Base-by-base conservation (phyloP, 1,284 basidiomycete genomes). In the Leccinum angustisporum region DNA sequence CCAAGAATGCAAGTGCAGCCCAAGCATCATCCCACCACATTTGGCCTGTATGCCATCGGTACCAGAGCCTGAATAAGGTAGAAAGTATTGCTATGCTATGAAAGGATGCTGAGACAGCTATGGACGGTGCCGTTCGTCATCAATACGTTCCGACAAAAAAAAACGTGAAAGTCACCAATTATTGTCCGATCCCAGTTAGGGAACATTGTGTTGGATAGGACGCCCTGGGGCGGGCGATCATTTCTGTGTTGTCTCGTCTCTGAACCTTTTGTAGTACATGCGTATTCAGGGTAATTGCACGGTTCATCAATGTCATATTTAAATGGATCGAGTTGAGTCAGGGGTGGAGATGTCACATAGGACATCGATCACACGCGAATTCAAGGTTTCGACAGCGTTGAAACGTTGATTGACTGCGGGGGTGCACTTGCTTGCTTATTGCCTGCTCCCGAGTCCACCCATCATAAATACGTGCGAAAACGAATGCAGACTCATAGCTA, bases 21-120 rank as follows among this genome's bases (percentile, higher is more conserved):
- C 62, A 69, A 4, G 50, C 61, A 48, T 74, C 73, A 11, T 75
- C 73, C 71, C 67, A 74, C 72, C 72, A 73, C 57, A 73, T 21
- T 9, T 46, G 70, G 4, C 38, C 34, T 9, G 57, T 65, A 54
- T 64, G 43, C 64, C 67, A 72, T 31, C 62, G 60, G 46, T 70
- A 74, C 58, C 62, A 66, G 36, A 73, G 63, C 38, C 71, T 63
- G 54, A 72, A 72, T 18, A 69, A 14, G 4, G 73, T 72, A 1
- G 58, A 66, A 13, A 66, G 31, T 50, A 74, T 66, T 1, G 72
- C 70, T 2, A 66, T 46, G 8, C 63, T 25, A 33, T 72, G 73
- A 48, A 73, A 70, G 18, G 62, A 64, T 18, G 18, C 52, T 1
- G 68, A 54, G 18, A 64, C 34, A 13, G 51, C 72, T 73, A 52